A percentile compares a stretch with the other conserved stretches of the same genome.
These are phyloP conservation scores for Xylariaceae sp. DNA, from an alignment of 2,329 filamentous ascomycete genomes.

Conservation along the genomic window DNA sequence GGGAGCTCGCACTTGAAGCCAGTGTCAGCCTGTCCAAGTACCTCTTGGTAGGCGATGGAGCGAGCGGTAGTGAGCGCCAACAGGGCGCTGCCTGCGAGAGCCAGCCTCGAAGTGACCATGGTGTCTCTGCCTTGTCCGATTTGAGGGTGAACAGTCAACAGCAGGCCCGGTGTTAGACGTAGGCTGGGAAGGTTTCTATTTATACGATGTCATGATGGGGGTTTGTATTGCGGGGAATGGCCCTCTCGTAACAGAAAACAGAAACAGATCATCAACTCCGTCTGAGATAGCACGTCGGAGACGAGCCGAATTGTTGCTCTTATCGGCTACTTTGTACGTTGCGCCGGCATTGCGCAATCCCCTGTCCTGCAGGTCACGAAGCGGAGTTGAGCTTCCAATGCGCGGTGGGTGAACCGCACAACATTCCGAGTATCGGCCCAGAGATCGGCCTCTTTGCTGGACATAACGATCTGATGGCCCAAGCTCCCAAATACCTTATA, in stretches of 20 bases:
- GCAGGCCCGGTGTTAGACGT: background rate
- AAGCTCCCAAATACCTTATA: background rate
- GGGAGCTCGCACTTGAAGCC: conserved; percentile 24
- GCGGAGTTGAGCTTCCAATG: conserved; percentile 6
- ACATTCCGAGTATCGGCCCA: background rate
- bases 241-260: conserved; percentile 1
- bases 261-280: conserved; percentile 6
- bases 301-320: background rate
- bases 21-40: conserved; percentile 7
- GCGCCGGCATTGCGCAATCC: background rate
- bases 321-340: background rate
- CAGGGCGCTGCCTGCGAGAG: conserved; percentile 13
- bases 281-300: conserved; percentile 7
- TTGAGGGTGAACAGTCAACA: background rate
- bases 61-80: conserved; percentile 10
- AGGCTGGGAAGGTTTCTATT: background rate
- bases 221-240: conserved; percentile 5
- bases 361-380: background rate
- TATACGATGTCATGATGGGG: conserved; percentile 1
- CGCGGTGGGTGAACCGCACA: conserved; percentile 3
- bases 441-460: background rate
- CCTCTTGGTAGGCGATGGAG: conserved; percentile 8
- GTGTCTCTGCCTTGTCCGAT: background rate
- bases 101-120: conserved; percentile 12
- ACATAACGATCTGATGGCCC: background rate